Percentiles rank a stretch among this genome's conserved stretches.
Evolutionary conservation across 2,329 filamentous ascomycete species (phyloP).

Genomic region (Phaeosphaeriaceae sp.): DNA sequence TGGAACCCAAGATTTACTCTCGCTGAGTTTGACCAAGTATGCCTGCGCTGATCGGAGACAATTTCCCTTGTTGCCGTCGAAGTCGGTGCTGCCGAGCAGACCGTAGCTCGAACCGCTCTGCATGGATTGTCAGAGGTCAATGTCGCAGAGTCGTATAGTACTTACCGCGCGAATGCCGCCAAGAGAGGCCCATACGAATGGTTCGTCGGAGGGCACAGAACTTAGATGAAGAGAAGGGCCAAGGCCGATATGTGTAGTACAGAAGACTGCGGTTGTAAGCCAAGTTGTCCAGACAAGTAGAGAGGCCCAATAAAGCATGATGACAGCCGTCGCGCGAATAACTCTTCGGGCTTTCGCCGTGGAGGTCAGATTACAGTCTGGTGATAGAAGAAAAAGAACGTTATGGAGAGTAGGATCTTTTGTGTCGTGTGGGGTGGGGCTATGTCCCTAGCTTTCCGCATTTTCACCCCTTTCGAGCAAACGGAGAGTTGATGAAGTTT

Average conservation of each 20-base stretch:
- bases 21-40: background rate
- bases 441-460: background rate
- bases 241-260: background rate
- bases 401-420: background rate
- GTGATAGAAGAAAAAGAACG: too few species aligned
- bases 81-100: constrained; percentile 4
- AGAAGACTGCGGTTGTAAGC: background rate
- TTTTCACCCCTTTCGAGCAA: background rate
- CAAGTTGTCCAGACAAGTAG: background rate
- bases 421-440: background rate
- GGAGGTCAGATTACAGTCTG: background rate
- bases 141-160: background rate
- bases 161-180: background rate
- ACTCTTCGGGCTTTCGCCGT: background rate
- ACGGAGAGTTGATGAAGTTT: background rate
- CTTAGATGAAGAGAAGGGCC: background rate
- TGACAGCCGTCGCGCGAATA: background rate
- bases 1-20: background rate
- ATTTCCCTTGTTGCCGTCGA: constrained; percentile 7
- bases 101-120: constrained; percentile 9
- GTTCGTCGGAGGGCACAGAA: background rate
- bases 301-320: background rate
- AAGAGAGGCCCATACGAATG: background rate
- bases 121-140: background rate
- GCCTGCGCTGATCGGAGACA: constrained; percentile 8